These are phyloP conservation scores for Fraxinus sp. DNA, from an alignment of 305 asterid species.

Conservation along the genomic window DNA sequence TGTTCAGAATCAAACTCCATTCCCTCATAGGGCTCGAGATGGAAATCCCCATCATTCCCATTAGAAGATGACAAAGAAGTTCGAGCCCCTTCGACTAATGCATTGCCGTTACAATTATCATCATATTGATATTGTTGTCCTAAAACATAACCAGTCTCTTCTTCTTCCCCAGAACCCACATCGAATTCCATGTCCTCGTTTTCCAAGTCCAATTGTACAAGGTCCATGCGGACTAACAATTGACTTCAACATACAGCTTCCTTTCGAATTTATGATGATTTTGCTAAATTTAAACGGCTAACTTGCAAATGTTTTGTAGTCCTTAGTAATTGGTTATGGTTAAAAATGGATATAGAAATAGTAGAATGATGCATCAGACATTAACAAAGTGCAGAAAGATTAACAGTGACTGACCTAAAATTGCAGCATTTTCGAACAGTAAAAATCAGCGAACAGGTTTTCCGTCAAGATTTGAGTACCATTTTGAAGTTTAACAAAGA, in stretches of 20 bases:
- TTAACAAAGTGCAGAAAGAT: neutral
- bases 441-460: neutral
- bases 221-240: neutral
- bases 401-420: neutral
- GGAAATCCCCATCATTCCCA: conserved; percentile 57
- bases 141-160: conserved; percentile 26
- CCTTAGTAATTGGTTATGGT: neutral
- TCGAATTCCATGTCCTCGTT: conserved; percentile 69
- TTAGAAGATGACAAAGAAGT: neutral
- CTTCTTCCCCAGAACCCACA: conserved; percentile 68
- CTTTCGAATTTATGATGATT: neutral
- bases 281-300: neutral
- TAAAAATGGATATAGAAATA: neutral
- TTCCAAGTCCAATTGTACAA: conserved; percentile 40
- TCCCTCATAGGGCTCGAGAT: conserved; percentile 88
- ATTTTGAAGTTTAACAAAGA: neutral
- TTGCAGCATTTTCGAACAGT: neutral
- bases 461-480: neutral
- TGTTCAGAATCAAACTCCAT: conserved; percentile 94
- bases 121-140: conserved; percentile 44
- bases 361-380: neutral
- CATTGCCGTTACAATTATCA: conserved; percentile 48
- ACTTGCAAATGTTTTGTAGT: neutral
- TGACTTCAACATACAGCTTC: conserved; percentile 1
- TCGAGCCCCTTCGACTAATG: neutral